These are phyloP conservation scores for Entamoeba dispar DNA, from an alignment of 208 protist species.

Conservation along the genomic window DNA sequence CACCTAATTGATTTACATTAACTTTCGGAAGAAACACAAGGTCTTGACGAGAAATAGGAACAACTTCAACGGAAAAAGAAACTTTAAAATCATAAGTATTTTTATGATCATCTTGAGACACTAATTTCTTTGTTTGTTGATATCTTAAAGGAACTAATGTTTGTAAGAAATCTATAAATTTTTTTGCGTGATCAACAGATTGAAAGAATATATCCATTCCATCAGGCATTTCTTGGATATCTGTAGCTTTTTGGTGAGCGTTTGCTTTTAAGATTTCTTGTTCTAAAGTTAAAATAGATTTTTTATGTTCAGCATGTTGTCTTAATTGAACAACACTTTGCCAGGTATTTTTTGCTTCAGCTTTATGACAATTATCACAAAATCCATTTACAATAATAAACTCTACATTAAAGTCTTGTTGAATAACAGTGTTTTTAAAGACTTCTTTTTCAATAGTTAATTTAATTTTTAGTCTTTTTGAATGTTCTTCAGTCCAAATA, in stretches of 20 bases:
- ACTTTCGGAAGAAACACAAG: constrained; percentile 55
- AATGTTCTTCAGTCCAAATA: constrained; percentile 97
- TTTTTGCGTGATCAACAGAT: constrained; percentile 70
- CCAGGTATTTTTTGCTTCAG: constrained; percentile 85
- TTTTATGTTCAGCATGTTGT: constrained; percentile 88
- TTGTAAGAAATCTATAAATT: constrained; percentile 80
- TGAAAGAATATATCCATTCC: constrained; percentile 93
- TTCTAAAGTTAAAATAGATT: constrained; percentile 90
- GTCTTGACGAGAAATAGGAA: constrained; percentile 80
- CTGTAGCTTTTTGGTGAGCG: constrained; percentile 43
- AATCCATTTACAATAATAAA: constrained; percentile 77
- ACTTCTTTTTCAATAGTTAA: constrained; percentile 90
- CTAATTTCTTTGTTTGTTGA: constrained; percentile 70
- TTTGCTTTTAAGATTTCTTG: constrained; percentile 79
- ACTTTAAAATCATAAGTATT: constrained; percentile 89
- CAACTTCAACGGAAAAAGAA: constrained; percentile 82
- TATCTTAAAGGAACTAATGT: constrained; percentile 46
- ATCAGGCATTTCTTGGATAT: constrained; percentile 70
- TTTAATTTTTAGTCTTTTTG: constrained; percentile 82
- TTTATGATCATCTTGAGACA: constrained; percentile 83
- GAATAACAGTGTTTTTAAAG: constrained; percentile 69
- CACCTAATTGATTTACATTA: background rate
- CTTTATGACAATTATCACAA: constrained; percentile 77
- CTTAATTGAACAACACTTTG: constrained; percentile 80
- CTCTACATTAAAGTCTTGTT: constrained; percentile 82